Percentiles rank a stretch among this genome's conserved stretches.
Evolutionary conservation across 2,329 filamentous ascomycete genomes (phyloP).

Genomic region (Pezicula radicicola): DNA sequence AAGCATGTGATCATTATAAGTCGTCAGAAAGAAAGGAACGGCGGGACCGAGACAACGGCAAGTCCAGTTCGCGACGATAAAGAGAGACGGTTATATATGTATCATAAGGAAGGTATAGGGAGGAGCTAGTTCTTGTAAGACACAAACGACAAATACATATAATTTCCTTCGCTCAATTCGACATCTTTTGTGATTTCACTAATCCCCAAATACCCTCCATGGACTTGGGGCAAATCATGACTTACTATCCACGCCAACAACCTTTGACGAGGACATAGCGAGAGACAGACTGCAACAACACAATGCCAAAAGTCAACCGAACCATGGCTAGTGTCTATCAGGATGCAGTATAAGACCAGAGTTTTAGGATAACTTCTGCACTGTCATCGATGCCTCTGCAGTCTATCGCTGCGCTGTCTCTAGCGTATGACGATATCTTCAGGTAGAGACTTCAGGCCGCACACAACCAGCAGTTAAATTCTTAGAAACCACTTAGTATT

Average conservation of each 20-base stretch:
- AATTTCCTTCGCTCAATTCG: too few species aligned
- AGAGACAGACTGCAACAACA: constrained; percentile 53
- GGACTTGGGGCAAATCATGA: constrained; percentile 59
- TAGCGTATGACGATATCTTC: constrained; percentile 57
- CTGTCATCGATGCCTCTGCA: constrained; percentile 43
- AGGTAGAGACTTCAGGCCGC: constrained; percentile 75
- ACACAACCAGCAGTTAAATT: constrained; percentile 67
- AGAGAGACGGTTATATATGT: too few species aligned
- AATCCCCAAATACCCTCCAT: constrained; percentile 38
- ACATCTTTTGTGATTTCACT: constrained; percentile 15
- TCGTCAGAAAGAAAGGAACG: too few species aligned
- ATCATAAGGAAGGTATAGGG: too few species aligned
- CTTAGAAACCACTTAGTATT: constrained; percentile 41
- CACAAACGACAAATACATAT: too few species aligned
- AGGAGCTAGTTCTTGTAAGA: too few species aligned
- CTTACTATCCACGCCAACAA: constrained; percentile 55
- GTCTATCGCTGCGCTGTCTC: constrained; percentile 41
- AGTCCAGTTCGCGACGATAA: too few species aligned
- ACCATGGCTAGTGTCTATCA: constrained; percentile 83
- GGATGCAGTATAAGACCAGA: constrained; percentile 80
- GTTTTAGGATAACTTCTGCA: constrained; percentile 56
- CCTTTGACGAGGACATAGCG: constrained; percentile 47
- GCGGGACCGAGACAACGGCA: too few species aligned
- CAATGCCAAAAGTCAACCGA: constrained; percentile 73
- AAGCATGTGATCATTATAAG: too few species aligned